A percentile compares a stretch with the other conserved stretches of the same genome.
phyloP scores from a whole-genome alignment of 352 stramenopile species.

The Pythium guiyangense region DNA sequence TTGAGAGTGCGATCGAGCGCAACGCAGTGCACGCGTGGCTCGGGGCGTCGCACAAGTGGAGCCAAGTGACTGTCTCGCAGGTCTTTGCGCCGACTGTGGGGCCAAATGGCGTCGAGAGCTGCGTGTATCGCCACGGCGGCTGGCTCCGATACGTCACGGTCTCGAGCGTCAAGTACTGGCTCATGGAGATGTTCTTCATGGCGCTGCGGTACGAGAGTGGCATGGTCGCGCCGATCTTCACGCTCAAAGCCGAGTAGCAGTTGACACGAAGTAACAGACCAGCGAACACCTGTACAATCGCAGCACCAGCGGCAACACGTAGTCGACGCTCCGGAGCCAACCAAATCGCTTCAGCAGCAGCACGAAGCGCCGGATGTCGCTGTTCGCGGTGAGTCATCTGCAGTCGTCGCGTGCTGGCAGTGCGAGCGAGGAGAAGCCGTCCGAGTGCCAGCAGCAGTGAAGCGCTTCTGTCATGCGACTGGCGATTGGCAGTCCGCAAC shows the following conservation, averaged over 20 bases:
- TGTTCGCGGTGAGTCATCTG: slow-evolving; percentile 6
- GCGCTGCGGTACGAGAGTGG: slow-evolving; percentile 51
- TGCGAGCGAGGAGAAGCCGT: slow-evolving; percentile 11
- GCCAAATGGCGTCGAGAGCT: slow-evolving; percentile 13
- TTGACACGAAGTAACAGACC: too few relatives aligned
- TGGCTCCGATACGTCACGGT: slow-evolving; percentile 34
- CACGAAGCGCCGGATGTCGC: slow-evolving; percentile 8
- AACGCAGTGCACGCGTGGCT: slow-evolving; percentile 51
- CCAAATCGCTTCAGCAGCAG: background rate
- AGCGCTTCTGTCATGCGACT: too few relatives aligned
- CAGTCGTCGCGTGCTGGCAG: too few relatives aligned
- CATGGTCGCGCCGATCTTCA: slow-evolving; percentile 48
- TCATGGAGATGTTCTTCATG: slow-evolving; percentile 60
- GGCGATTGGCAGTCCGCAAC: too few relatives aligned
- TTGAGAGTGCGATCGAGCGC: slow-evolving; percentile 43
- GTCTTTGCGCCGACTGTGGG: slow-evolving; percentile 26
- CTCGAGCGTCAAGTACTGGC: slow-evolving; percentile 45
- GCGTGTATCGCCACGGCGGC: slow-evolving; percentile 46
- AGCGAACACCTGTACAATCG: too few relatives aligned
- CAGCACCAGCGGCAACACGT: too few relatives aligned
- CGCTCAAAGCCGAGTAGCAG: slow-evolving; percentile 16
- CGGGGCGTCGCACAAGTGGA: slow-evolving; percentile 45
- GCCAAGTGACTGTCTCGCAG: slow-evolving; percentile 39
- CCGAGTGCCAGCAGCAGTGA: slow-evolving; percentile 19
- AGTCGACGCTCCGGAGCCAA: too few relatives aligned